Base-by-base conservation (phyloP, 305 asterid genomes). In the Fraxinus platypoda region DNA sequence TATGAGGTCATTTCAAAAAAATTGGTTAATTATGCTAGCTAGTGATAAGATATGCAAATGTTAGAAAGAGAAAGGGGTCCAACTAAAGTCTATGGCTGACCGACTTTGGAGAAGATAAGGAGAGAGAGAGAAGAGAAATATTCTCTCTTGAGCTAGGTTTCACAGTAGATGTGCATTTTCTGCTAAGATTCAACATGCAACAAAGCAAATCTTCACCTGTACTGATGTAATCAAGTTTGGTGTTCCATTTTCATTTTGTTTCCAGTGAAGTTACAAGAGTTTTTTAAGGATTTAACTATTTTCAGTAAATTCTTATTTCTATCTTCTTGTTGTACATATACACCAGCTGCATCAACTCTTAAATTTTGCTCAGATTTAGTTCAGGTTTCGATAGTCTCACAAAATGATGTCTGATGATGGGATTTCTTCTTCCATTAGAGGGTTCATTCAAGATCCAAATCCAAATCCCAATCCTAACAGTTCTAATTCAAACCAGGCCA, bases 401-500 rank as follows among this genome's bases (percentile, higher is more conserved):
- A 89, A 80, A 74, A 94, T 94, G 98, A 91, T 95, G 95, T 91
- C 98, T 38, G 92, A 88, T 75, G 94, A 92, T 49, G 95, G 90
- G 23, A 85, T 90, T 73, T 83, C 95, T 83, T 85, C 95, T 28
- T 87, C 94, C 79, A 83, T 89, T 7, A 59, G 90, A 83, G 90
- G 89, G 0, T 90, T 92, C 90, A 91, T 91, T 59, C 90, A 86
- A 80, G 94, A 92, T 89, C 97, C 93, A 7, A 87, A 59, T 75
- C 84, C 86, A 5, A 83, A 79, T 76, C 73, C 88, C 78, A 84
- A 86, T 82, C 87, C 87, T 28, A 86, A 28, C 78, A 41, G 35
- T 25, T 52, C 95, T 91, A 92, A 85, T 83, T 85, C 97, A 1
- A 90, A 89, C 83, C 78, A 94, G 46, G 79, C 92, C 41, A 91